phyloP scores from a whole-genome alignment of 306 rosid genomes.

The Fragaria iinumae region DNA sequence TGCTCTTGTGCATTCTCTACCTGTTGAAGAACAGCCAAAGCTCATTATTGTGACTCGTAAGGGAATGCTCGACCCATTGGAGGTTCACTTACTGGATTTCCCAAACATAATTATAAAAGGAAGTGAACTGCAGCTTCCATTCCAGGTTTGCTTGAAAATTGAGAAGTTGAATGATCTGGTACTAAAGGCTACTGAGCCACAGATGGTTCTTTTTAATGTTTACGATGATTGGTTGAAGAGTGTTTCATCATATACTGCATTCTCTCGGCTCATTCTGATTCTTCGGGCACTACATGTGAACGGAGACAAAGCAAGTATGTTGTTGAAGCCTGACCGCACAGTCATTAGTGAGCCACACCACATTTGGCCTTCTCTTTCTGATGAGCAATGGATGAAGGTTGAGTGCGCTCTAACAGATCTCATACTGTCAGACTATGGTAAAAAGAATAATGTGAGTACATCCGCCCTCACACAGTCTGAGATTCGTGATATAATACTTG shows the following conservation, averaged over 20 bases:
- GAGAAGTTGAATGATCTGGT: conserved; percentile 96
- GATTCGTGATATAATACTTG: conserved; percentile 94
- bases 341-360: conserved; percentile 90
- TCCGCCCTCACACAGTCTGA: conserved; percentile 94
- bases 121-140: conserved; percentile 97
- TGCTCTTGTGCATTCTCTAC: conserved; percentile 92
- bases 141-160: conserved; percentile 93
- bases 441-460: conserved; percentile 94
- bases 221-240: conserved; percentile 99
- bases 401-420: conserved; percentile 96
- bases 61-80: conserved; percentile 98
- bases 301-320: conserved; percentile 94
- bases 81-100: conserved; percentile 90
- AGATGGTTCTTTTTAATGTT: conserved; percentile 95
- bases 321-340: conserved; percentile 92
- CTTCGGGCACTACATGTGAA: conserved; percentile 92
- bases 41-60: conserved; percentile 95
- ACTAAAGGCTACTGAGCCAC: conserved; percentile 96
- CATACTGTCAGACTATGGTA: conserved; percentile 91
- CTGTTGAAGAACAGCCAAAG: conserved; percentile 96
- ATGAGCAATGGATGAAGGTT: conserved; percentile 99
- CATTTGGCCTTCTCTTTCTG: conserved; percentile 96
- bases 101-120: conserved; percentile 95
- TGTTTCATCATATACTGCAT: conserved; percentile 93
- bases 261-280: conserved; percentile 90